phyloP scores from a whole-genome alignment of 1,139 yeast species.

The Yamadazyma aaseri region DNA sequence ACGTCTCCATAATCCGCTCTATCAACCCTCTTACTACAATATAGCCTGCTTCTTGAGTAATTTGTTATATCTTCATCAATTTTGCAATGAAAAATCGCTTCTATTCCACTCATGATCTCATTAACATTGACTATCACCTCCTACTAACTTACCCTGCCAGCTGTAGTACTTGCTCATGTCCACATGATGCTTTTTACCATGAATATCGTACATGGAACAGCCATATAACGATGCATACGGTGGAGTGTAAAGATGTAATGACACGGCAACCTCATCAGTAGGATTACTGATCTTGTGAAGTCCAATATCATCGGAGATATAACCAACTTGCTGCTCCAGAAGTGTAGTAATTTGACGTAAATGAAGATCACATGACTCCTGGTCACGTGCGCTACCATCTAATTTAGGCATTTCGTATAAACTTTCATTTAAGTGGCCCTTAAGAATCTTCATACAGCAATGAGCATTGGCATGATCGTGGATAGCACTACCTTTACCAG shows the following conservation, averaged over 20 bases:
- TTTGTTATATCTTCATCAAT: too few relatives aligned
- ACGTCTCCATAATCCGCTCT: too few relatives aligned
- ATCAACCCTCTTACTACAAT: too few relatives aligned
- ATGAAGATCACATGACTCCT: too few relatives aligned
- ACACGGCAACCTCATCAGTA: conserved; percentile 51
- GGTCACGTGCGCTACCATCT: conserved; percentile 24
- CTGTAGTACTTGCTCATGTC: conserved; percentile 62
- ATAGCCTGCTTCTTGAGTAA: too few relatives aligned
- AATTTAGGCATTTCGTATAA: conserved; percentile 52
- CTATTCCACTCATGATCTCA: neutral
- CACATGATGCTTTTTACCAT: conserved; percentile 51
- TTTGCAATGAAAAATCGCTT: too few relatives aligned
- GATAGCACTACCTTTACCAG: conserved; percentile 62
- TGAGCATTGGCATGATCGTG: conserved; percentile 82
- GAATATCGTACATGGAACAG: conserved; percentile 58
- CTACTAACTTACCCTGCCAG: conserved; percentile 54
- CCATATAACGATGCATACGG: conserved; percentile 74
- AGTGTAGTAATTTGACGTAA: conserved; percentile 35
- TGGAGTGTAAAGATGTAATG: conserved; percentile 74
- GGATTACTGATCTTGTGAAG: conserved; percentile 65
- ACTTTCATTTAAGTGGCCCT: conserved; percentile 60
- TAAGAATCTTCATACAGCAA: conserved; percentile 62
- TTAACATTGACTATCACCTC: conserved; percentile 32
- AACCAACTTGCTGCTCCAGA: conserved; percentile 53
- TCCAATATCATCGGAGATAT: conserved; percentile 67